phyloP scores from a whole-genome alignment of 495 filamentous ascomycete genomes.

The Stereocaulon alpinum region DNA sequence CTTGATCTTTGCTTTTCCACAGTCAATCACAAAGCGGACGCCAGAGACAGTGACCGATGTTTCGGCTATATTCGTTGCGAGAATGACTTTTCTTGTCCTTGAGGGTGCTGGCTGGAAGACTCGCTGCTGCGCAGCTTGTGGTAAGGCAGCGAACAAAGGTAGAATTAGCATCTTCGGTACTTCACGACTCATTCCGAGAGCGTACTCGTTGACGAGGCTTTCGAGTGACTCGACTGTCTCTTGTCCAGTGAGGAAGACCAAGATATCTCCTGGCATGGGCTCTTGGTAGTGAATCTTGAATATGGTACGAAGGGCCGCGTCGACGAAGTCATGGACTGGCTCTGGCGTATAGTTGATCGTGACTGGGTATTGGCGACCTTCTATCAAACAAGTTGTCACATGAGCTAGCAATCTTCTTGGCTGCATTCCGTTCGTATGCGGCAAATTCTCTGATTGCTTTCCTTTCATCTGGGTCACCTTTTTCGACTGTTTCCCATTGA shows the following conservation, averaged over 20 bases:
- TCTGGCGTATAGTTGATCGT: constrained; percentile 64
- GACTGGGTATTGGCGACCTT: constrained; percentile 84
- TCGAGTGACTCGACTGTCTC: constrained; percentile 83
- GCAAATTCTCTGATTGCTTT: not conserved
- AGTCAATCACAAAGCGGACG: constrained; percentile 83
- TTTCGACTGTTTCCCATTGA: not conserved
- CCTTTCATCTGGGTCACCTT: not conserved
- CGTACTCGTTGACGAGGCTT: constrained; percentile 69
- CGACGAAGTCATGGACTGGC: constrained; percentile 74
- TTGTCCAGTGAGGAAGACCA: constrained; percentile 90
- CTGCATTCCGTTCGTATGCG: not conserved
- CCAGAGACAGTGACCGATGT: constrained; percentile 95
- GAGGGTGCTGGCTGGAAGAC: constrained; percentile 72
- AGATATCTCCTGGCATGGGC: constrained; percentile 81
- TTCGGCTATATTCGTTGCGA: constrained; percentile 95
- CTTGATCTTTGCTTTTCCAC: constrained; percentile 89
- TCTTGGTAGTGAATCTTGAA: constrained; percentile 83
- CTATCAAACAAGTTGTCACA: constrained; percentile 56
- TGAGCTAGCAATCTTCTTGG: not conserved
- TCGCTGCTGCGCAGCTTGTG: constrained; percentile 68
- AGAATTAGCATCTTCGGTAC: constrained; percentile 65
- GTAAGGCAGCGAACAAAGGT: constrained; percentile 64
- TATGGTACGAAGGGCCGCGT: constrained; percentile 69
- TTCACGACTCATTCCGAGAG: constrained; percentile 53
- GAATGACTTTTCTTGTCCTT: constrained; percentile 74